Evolutionary conservation across 2,329 filamentous ascomycete genomes (phyloP).

Genomic region (Ophiocordyceps australis): DNA sequence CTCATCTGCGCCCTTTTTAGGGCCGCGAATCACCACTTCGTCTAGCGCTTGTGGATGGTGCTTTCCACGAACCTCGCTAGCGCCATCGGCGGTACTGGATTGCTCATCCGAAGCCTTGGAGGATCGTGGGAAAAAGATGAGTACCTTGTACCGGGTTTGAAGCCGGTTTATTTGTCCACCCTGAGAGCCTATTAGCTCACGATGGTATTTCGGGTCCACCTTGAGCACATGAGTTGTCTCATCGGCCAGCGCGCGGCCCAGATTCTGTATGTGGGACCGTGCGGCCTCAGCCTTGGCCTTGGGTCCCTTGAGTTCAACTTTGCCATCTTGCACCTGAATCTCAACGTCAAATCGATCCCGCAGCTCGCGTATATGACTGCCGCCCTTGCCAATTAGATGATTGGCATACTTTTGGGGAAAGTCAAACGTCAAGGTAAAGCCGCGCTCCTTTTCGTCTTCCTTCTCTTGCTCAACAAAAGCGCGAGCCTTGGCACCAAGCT

Average conservation of each 20-base stretch:
- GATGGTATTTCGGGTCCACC: conserved; percentile 85
- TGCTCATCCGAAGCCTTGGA: conserved; percentile 52
- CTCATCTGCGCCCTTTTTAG: conserved; percentile 81
- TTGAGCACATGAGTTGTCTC: conserved; percentile 77
- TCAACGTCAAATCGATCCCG: conserved; percentile 51
- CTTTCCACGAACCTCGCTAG: conserved; percentile 46
- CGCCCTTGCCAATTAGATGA: conserved; percentile 54
- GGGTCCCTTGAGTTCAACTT: conserved; percentile 88
- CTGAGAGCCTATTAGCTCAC: conserved; percentile 78
- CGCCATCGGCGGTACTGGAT: conserved; percentile 46
- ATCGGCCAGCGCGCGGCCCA: conserved; percentile 74
- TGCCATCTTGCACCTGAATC: conserved; percentile 83
- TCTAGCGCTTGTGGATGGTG: conserved; percentile 62
- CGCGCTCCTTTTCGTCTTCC: conserved; percentile 84
- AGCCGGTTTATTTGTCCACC: conserved; percentile 81
- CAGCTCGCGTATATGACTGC: conserved; percentile 46
- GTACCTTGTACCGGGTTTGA: conserved; percentile 81
- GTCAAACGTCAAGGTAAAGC: conserved; percentile 71
- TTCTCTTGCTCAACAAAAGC: conserved; percentile 77
- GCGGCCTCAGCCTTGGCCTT: conserved; percentile 85
- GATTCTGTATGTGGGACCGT: conserved; percentile 60
- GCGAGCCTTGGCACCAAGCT: conserved; percentile 53
- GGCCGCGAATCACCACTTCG: conserved; percentile 80
- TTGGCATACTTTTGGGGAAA: conserved; percentile 93
- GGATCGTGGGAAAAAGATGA: conserved; percentile 77